A percentile compares a stretch with the other conserved stretches of the same genome.
These are phyloP conservation scores for Fusarium pseudoanthophilum DNA, from an alignment of 2,329 filamentous ascomycete genomes.

Conservation along the genomic window DNA sequence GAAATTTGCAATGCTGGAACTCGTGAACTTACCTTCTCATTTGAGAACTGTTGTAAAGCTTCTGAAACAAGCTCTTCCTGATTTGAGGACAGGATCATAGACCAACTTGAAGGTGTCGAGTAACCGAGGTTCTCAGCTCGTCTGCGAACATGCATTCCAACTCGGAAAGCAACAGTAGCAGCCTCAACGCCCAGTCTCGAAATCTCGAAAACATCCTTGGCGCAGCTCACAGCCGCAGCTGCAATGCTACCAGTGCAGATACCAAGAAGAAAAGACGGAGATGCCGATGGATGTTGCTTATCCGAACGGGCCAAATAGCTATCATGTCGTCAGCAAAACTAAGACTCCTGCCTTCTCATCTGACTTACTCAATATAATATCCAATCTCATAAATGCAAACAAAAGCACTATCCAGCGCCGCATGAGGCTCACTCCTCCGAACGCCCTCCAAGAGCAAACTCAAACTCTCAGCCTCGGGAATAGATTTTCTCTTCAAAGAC, in stretches of 20 bases:
- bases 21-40: rapidly evolving
- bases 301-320: not conserved
- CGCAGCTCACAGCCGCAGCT: rapidly evolving
- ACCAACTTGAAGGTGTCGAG: not conserved
- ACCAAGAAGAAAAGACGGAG: not conserved
- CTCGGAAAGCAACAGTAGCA: not conserved
- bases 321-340: rapidly evolving
- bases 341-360: rapidly evolving
- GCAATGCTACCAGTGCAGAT: not conserved
- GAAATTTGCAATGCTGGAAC: rapidly evolving
- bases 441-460: not conserved
- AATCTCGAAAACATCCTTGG: not conserved
- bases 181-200: not conserved
- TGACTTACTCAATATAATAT: not conserved
- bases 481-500: not conserved
- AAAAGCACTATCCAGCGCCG: not conserved
- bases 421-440: not conserved
- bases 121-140: not conserved
- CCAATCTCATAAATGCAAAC: constrained; percentile 1
- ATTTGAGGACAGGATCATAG: not conserved
- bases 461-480: not conserved
- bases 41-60: not conserved
- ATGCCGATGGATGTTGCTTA: not conserved
- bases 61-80: not conserved
- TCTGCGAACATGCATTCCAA: not conserved